Percentiles rank a stretch among this genome's conserved stretches.
Evolutionary conservation across 2,329 filamentous ascomycete species (phyloP).

Genomic region (Sporothrix sp.): DNA sequence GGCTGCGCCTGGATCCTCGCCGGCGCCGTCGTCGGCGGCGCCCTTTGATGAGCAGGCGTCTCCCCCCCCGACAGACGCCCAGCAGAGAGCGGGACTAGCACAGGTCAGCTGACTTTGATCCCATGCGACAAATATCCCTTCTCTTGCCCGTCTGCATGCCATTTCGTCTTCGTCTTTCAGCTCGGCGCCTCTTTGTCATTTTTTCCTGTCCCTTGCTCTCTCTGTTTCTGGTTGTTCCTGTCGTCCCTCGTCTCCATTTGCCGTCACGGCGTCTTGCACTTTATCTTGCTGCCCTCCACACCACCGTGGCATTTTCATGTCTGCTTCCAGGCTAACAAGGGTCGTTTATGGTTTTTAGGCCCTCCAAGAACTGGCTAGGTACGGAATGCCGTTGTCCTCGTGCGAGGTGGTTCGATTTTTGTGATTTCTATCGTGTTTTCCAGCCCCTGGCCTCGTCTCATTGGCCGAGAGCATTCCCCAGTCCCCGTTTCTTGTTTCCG

Average conservation of each 20-base stretch:
- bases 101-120: slow-evolving; percentile 11
- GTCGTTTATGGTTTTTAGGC: no score
- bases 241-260: not conserved
- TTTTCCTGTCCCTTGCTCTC: not conserved
- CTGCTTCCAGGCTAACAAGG: slow-evolving; percentile 7
- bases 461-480: slow-evolving; percentile 1
- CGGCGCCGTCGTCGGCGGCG: not conserved
- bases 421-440: not conserved
- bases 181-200: not conserved
- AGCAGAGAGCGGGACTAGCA: slow-evolving; percentile 9
- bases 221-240: not conserved
- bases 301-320: not conserved
- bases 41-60: not conserved
- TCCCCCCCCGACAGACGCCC: not conserved
- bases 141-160: not conserved
- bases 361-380: slow-evolving; percentile 14
- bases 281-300: not conserved
- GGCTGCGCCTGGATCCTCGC: not conserved
- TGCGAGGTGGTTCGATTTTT: not conserved
- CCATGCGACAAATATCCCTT: not conserved
- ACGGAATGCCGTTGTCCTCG: not conserved
- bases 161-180: not conserved
- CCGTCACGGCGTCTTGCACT: not conserved
- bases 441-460: not conserved
- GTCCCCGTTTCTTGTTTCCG: not conserved